Conservation (phyloP, 1,284 basidiomycete species). For the Tetrapyrgos nigripes region DNA sequence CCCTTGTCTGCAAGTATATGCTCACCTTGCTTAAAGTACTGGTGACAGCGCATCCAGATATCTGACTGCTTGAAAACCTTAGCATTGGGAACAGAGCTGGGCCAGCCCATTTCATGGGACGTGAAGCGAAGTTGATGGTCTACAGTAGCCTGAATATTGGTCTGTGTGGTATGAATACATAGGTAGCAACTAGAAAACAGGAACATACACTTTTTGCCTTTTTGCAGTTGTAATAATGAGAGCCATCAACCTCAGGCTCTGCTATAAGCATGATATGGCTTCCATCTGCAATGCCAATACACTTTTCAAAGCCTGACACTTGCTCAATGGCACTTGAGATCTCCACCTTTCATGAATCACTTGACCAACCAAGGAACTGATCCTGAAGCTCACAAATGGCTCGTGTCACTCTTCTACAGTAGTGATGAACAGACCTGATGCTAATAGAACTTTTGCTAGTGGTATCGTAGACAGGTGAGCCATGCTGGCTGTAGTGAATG, state of each 20-base stretch:
- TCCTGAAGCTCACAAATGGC: slow-evolving; percentile 15
- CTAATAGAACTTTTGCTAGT: slow-evolving; percentile 2
- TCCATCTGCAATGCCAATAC: slow-evolving; percentile 30
- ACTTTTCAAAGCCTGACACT: slow-evolving; percentile 26
- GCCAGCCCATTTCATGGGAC: slow-evolving; percentile 35
- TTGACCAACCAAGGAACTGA: slow-evolving; percentile 19
- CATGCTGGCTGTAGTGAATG: slow-evolving; percentile 16
- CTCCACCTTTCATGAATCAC: neutral
- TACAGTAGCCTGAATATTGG: slow-evolving; percentile 31
- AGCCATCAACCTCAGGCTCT: slow-evolving; percentile 14
- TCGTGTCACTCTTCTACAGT: slow-evolving; percentile 16
- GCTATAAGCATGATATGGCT: slow-evolving; percentile 24
- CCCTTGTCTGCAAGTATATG: slow-evolving; percentile 38
- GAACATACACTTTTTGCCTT: slow-evolving; percentile 8
- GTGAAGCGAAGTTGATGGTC: slow-evolving; percentile 29
- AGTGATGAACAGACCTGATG: slow-evolving; percentile 2
- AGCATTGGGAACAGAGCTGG: slow-evolving; percentile 32
- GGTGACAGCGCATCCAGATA: slow-evolving; percentile 27
- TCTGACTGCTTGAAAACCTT: slow-evolving; percentile 31
- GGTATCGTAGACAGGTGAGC: neutral
- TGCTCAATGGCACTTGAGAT: slow-evolving; percentile 2
- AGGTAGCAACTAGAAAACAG: neutral
- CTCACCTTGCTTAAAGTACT: slow-evolving; percentile 25
- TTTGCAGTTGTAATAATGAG: slow-evolving; percentile 9
- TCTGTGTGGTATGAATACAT: slow-evolving; percentile 15